Evolutionary conservation across 352 stramenopile species (phyloP).

Genomic region (Phytophthora syringae): DNA sequence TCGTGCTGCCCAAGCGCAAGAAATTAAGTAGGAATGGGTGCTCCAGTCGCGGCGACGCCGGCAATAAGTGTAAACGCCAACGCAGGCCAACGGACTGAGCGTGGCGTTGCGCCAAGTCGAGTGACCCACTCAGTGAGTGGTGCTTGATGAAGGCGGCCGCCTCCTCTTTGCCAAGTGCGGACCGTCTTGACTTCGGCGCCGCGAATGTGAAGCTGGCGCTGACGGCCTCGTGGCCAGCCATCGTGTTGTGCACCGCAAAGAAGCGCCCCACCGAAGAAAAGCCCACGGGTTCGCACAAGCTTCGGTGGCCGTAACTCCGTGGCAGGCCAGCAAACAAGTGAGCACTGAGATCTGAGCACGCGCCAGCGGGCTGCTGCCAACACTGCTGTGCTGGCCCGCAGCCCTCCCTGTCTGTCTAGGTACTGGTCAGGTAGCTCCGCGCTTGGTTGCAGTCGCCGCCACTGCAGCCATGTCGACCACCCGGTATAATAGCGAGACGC

Average conservation of each 20-base stretch:
- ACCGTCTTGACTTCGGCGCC: neutral
- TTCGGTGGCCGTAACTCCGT: neutral
- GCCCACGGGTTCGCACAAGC: neutral
- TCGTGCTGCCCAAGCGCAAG: too few relatives aligned
- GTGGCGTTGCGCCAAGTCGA: neutral
- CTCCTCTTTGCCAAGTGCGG: neutral
- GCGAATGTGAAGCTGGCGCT: neutral
- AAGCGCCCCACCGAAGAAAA: neutral
- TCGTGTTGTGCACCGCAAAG: neutral
- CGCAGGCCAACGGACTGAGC: too few relatives aligned
- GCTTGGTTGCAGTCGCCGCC: neutral
- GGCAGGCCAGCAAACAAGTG: neutral
- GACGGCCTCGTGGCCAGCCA: neutral
- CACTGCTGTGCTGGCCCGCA: neutral
- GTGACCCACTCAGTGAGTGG: too few relatives aligned
- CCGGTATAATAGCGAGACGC: neutral
- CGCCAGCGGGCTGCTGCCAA: neutral
- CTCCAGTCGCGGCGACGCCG: neutral
- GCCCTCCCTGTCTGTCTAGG: neutral
- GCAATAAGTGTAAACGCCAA: neutral
- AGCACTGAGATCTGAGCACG: neutral
- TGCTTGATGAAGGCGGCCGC: neutral
- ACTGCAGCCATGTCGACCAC: neutral
- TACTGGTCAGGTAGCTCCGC: neutral
- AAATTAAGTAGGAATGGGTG: neutral